Conservation (phyloP, 2,329 filamentous ascomycete species). For the Albifimbria verrucaria region DNA sequence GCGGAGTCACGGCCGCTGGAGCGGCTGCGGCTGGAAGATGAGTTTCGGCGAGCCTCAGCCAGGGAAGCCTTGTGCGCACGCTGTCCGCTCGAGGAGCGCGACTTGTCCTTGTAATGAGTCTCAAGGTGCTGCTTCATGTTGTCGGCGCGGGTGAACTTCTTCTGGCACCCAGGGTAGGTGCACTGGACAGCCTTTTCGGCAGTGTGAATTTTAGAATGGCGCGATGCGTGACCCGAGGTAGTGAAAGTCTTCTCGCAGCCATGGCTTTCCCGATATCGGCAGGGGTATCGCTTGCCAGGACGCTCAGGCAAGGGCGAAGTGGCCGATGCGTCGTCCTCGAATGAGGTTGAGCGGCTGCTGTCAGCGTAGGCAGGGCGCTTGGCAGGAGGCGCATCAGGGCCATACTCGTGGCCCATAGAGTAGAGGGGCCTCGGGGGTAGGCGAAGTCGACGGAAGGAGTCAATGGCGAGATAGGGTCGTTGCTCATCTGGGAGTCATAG, state of each 20-base stretch:
- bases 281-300: conserved; percentile 67
- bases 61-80: conserved; percentile 29
- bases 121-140: conserved; percentile 86
- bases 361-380: conserved; percentile 42
- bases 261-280: conserved; percentile 67
- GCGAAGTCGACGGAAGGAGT: conserved; percentile 48
- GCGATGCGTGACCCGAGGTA: conserved; percentile 80
- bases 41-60: conserved; percentile 28
- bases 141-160: conserved; percentile 78
- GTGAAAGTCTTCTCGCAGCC: conserved; percentile 78
- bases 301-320: conserved; percentile 41
- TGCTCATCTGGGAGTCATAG: conserved; percentile 57
- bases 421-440: conserved; percentile 39
- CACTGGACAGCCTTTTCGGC: conserved; percentile 73
- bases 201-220: conserved; percentile 81
- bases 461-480: conserved; percentile 51
- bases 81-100: conserved; percentile 36
- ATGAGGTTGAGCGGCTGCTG: conserved; percentile 44
- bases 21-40: conserved; percentile 28
- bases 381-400: conserved; percentile 25
- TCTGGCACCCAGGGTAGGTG: conserved; percentile 67
- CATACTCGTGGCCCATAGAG: conserved; percentile 30
- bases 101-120: conserved; percentile 68
- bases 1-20: conserved; percentile 20
- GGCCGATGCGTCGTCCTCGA: conserved; percentile 47